Percentiles rank a stretch among this genome's conserved stretches.
Conservation (phyloP, 495 filamentous ascomycete genomes). For the Aspergillus cristatus region DNA sequence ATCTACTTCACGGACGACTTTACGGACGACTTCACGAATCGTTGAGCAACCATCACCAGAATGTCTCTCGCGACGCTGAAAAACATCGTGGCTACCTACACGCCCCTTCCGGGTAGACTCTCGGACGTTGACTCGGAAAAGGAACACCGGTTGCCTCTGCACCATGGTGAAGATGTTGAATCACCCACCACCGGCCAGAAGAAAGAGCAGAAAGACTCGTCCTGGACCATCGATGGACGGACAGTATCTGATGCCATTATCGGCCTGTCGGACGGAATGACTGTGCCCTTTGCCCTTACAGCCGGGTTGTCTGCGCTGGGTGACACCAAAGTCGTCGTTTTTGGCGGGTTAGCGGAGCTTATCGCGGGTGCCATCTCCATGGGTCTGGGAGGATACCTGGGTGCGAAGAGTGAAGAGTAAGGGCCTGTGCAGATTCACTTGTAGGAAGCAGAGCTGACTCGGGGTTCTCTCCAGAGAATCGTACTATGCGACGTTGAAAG, state of each 20-base stretch:
- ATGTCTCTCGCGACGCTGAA: slow-evolving; percentile 32
- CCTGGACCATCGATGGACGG: slow-evolving; percentile 34
- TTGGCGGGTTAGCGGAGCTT: slow-evolving; percentile 49
- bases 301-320: slow-evolving; percentile 46
- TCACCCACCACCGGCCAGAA: slow-evolving; percentile 8
- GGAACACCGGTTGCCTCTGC: slow-evolving; percentile 12
- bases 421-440: too few relatives aligned
- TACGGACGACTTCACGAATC: background rate
- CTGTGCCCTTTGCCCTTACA: slow-evolving; percentile 51
- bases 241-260: slow-evolving; percentile 52
- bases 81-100: slow-evolving; percentile 30
- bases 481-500: slow-evolving; percentile 40
- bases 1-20: background rate
- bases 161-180: slow-evolving; percentile 15
- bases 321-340: slow-evolving; percentile 47
- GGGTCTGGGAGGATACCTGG: slow-evolving; percentile 53
- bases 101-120: slow-evolving; percentile 22
- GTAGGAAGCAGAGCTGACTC: too few relatives aligned
- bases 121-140: slow-evolving; percentile 30
- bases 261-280: slow-evolving; percentile 52
- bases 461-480: too few relatives aligned
- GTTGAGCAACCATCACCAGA: too few relatives aligned
- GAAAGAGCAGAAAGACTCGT: slow-evolving; percentile 11
- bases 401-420: slow-evolving; percentile 60
- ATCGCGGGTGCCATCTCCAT: slow-evolving; percentile 52